A percentile compares a stretch with the other conserved stretches of the same genome.
phyloP scores from a whole-genome alignment of 2,329 filamentous ascomycete genomes.

The Penicillium expansum region DNA sequence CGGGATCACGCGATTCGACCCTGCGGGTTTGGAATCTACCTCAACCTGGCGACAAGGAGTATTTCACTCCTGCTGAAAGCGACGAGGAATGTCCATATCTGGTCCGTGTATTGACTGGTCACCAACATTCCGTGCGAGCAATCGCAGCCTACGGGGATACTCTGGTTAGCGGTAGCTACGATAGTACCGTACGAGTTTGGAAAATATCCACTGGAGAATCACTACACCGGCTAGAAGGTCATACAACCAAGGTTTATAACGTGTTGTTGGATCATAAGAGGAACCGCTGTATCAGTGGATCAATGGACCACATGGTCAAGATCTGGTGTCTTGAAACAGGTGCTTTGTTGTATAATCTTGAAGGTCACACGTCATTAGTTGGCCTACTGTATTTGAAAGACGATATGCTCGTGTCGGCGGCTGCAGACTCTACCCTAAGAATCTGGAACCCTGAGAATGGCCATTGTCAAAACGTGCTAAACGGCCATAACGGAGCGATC shows the following conservation, averaged over 20 bases:
- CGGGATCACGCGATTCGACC: constrained; percentile 90
- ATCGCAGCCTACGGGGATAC: constrained; percentile 94
- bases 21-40: constrained; percentile 95
- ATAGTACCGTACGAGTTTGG: constrained; percentile 93
- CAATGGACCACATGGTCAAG: constrained; percentile 97
- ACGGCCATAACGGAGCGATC: constrained; percentile 92
- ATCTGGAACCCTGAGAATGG: constrained; percentile 97
- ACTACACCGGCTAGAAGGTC: constrained; percentile 77
- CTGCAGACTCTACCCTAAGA: constrained; percentile 87
- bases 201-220: constrained; percentile 92
- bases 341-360: constrained; percentile 78
- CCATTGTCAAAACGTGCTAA: constrained; percentile 82
- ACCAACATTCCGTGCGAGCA: constrained; percentile 89
- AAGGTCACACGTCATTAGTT: constrained; percentile 91
- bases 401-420: constrained; percentile 87
- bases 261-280: constrained; percentile 89
- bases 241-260: constrained; percentile 91
- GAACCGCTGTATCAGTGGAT: constrained; percentile 93
- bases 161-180: constrained; percentile 93
- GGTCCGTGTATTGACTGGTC: constrained; percentile 78
- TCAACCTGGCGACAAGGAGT: constrained; percentile 69
- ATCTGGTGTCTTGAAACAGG: constrained; percentile 94
- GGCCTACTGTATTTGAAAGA: constrained; percentile 86
- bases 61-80: constrained; percentile 70
- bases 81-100: constrained; percentile 88